Evolutionary conservation across 345 rosid genomes (phyloP).

Genomic region (Corymbia maculata): DNA sequence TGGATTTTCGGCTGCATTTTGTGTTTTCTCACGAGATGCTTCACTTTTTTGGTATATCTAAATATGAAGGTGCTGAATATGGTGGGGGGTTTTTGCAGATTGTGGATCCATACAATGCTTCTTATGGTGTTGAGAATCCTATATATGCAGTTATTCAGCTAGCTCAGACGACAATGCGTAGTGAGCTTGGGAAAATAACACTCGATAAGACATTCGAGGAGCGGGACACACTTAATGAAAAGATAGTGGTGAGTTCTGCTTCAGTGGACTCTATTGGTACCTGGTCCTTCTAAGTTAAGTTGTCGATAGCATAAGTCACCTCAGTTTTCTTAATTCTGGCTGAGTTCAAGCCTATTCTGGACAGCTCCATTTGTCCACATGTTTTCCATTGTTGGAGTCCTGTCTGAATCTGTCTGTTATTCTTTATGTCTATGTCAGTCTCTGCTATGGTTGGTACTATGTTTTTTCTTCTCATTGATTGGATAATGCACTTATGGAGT

Average conservation of each 20-base stretch:
- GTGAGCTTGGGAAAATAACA: conserved; percentile 92
- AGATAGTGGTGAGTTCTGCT: conserved; percentile 74
- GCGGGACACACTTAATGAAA: conserved; percentile 80
- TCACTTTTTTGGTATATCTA: neutral
- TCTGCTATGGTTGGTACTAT: neutral
- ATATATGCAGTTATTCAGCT: conserved; percentile 85
- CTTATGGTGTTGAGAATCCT: conserved; percentile 94
- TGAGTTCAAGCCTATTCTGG: neutral
- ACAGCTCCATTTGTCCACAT: neutral
- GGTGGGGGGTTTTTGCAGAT: conserved; percentile 32
- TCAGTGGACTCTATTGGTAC: neutral
- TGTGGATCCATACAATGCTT: conserved; percentile 77
- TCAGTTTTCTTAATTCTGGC: neutral
- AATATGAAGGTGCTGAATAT: neutral
- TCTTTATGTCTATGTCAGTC: neutral
- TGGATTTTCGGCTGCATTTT: neutral
- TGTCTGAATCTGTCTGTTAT: neutral
- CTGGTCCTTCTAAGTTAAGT: neutral
- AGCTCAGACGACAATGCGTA: conserved; percentile 97
- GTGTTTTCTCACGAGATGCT: neutral
- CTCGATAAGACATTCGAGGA: conserved; percentile 98
- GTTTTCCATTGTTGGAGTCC: neutral
- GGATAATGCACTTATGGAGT: neutral
- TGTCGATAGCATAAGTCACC: neutral
- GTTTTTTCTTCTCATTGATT: neutral